Percentiles rank a stretch among this genome's conserved stretches.
These are phyloP conservation scores for Westerdykella aurantiaca DNA, from an alignment of 2,329 filamentous ascomycete species.

Conservation along the genomic window DNA sequence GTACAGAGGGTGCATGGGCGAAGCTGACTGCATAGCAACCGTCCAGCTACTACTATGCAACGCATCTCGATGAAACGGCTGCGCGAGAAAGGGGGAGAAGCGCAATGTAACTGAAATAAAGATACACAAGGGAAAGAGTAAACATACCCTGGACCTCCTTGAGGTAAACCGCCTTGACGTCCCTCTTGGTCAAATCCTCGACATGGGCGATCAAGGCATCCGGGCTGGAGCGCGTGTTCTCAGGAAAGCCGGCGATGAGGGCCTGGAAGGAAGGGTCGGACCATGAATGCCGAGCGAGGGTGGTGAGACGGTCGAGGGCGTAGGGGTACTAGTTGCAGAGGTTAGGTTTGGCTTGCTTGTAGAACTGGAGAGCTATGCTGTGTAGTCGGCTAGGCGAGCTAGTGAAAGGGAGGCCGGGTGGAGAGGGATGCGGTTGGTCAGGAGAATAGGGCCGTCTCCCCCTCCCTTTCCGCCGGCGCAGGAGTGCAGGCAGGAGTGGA, in stretches of 20 bases:
- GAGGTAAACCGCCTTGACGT: slow-evolving; percentile 70
- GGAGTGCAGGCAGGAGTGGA: neutral
- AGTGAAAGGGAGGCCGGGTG: neutral
- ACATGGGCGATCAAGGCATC: slow-evolving; percentile 61
- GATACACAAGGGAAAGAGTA: slow-evolving; percentile 4
- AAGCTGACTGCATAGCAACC: too few species aligned
- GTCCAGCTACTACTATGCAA: too few species aligned
- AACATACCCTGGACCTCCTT: slow-evolving; percentile 62
- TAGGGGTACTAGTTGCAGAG: slow-evolving; percentile 63
- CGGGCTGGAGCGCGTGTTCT: slow-evolving; percentile 55
- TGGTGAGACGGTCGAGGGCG: slow-evolving; percentile 60
- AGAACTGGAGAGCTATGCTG: neutral
- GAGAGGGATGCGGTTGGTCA: neutral
- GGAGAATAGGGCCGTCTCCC: slow-evolving; percentile 11
- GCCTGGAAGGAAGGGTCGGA: slow-evolving; percentile 56
- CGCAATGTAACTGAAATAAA: too few species aligned
- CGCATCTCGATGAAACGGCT: too few species aligned
- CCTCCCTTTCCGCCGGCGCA: slow-evolving; percentile 5
- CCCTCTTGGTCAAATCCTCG: slow-evolving; percentile 61
- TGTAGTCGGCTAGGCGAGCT: too few species aligned
- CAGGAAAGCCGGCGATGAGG: slow-evolving; percentile 67
- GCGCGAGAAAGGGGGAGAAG: too few species aligned
- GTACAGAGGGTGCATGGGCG: too few species aligned
- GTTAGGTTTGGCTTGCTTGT: slow-evolving; percentile 18
- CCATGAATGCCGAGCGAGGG: slow-evolving; percentile 62